These are phyloP conservation scores for Tetradesmus lagerheimii DNA, from an alignment of 139 green algal genomes.

Conservation along the genomic window DNA sequence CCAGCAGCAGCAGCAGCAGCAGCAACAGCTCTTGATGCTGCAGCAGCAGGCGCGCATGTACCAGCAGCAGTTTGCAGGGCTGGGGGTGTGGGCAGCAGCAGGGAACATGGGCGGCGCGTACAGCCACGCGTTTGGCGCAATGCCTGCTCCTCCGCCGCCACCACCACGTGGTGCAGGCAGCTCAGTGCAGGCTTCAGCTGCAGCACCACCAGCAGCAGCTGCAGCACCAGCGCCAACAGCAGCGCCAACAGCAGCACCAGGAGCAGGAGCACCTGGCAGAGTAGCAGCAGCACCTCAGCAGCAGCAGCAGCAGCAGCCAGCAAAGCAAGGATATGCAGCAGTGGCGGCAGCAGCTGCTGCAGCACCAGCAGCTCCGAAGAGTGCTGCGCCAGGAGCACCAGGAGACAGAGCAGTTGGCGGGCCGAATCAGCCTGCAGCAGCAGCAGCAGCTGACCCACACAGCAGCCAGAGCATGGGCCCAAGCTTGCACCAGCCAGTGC, in stretches of 20 bases:
- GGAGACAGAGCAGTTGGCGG: not conserved
- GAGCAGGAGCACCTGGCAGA: not conserved
- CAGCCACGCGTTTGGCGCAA: not conserved
- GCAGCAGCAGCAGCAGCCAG: not conserved
- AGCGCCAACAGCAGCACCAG: not conserved
- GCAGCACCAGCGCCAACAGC: not conserved
- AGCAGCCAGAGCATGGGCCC: not conserved
- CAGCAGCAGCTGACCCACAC: not conserved
- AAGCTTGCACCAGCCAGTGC: slow-evolving; percentile 6
- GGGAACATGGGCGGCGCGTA: not conserved
- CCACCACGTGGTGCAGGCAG: not conserved
- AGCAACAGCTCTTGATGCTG: slow-evolving; percentile 5
- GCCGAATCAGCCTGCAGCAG: not conserved
- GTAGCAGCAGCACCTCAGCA: not conserved
- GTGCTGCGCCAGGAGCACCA: not conserved
- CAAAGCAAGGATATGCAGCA: slow-evolving; percentile 13
- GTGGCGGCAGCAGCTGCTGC: not conserved
- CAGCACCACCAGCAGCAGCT: not conserved
- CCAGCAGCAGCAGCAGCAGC: slow-evolving; percentile 33
- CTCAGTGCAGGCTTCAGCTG: not conserved
- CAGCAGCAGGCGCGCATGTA: slow-evolving; percentile 32
- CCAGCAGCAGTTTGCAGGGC: slow-evolving; percentile 20
- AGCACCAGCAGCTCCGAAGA: not conserved
- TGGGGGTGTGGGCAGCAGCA: not conserved
- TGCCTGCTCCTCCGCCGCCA: not conserved